These are phyloP conservation scores for Wallacemonas sp. DNA, from an alignment of 208 protist species.

Conservation along the genomic window DNA sequence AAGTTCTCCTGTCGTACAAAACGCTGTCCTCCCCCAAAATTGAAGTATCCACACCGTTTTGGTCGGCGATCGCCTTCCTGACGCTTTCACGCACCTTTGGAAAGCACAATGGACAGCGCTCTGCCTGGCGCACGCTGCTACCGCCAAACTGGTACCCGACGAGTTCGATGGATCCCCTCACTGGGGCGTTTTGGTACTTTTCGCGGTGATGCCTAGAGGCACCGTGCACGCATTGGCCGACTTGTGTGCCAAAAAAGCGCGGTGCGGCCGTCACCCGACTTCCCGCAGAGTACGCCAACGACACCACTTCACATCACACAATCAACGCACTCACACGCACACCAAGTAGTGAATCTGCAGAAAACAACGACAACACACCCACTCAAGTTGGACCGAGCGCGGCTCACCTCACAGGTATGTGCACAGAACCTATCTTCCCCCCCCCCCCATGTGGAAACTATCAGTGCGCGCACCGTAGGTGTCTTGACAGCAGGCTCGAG, in stretches of 20 bases:
- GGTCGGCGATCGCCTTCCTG: slow-evolving; percentile 1
- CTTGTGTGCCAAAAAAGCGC: no score
- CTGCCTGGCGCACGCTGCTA: not conserved
- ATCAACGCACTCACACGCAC: not conserved
- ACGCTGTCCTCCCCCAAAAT: not conserved
- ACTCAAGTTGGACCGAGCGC: no score
- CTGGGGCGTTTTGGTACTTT: not conserved
- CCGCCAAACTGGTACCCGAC: not conserved
- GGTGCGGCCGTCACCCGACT: no score
- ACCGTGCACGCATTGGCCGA: not conserved
- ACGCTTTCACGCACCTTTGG: slow-evolving; percentile 9
- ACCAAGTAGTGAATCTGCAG: no score
- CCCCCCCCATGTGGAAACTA: no score
- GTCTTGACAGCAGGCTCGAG: no score
- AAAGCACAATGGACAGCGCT: not conserved
- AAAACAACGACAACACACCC: no score
- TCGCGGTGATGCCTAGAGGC: not conserved
- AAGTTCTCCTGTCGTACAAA: slow-evolving; percentile 11
- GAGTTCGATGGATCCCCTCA: slow-evolving; percentile 10
- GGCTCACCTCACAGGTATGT: no score
- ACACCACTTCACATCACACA: no score
- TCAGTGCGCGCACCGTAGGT: no score
- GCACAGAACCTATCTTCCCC: no score
- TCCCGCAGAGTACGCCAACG: no score
- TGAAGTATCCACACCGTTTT: not conserved